Base-by-base conservation (phyloP, 352 stramenopile species). In the Blastocystis sp. region DNA sequence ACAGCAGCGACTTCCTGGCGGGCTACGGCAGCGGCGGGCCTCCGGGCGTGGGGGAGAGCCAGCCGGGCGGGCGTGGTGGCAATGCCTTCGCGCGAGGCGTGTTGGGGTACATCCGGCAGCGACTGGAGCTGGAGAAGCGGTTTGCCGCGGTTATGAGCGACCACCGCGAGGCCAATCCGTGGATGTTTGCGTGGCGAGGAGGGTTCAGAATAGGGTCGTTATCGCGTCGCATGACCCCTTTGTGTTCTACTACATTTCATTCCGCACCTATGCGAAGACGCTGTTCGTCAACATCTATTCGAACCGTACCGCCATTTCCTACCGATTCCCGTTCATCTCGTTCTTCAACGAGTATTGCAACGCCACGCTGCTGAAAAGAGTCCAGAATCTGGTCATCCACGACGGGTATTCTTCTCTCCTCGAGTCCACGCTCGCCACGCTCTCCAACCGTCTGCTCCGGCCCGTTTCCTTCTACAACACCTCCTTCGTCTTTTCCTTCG, bases 311-410 rank as follows among this genome's bases (percentile, higher is more conserved):
- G 28, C 74, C 3, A 21, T 48, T 21, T 52, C 64, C 6, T 74
- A 52, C 14, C 21, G 42, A 3, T 60, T 84, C 40, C 74, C 74
- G 9, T 52, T 84, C 19, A 68, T 84, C 45, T 48, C 17, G 38
- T n/a, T 84, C 4, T 84, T 60, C 40, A 68, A 84, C 38, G 74
- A 84, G 48, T 68, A 48, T 17, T 45, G 17, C 11, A 84, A 84
- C 61, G 9, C 40, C n/a, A 38, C 42, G 21, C 24, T 84, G 7
- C 38, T 84, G 17, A 57, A 57, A 34, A 54, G 42, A 52, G 21
- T 66, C 24, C 57, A 68, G 14, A 43, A 43, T 28, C n/a, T 24
- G 6, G 59, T 21, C n/a, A 45, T 57, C 10, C 19, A 21, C 21
- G 11, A 64, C 3, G 2, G 19, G 24, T 42, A 24, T 28, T 14